phyloP scores from a whole-genome alignment of 768 basidiomycete species.

The Phylloporus sp. region DNA sequence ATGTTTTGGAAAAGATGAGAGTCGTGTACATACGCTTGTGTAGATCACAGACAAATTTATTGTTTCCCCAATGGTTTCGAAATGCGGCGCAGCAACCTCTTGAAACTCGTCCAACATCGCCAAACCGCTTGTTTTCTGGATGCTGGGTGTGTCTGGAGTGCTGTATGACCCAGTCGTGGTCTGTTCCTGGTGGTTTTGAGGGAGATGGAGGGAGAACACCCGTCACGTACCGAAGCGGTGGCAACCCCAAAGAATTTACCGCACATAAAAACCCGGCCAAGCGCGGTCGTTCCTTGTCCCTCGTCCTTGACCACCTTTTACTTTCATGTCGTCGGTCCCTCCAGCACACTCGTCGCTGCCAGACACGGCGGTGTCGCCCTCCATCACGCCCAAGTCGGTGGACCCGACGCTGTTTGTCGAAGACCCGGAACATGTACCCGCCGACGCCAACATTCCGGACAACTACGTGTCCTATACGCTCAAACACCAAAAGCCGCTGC shows the following conservation, averaged over 20 bases:
- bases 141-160: background rate
- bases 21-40: background rate
- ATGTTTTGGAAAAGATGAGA: slow-evolving; percentile 34
- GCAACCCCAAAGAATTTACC: slow-evolving; percentile 36
- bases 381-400: slow-evolving; percentile 6
- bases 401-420: slow-evolving; percentile 16
- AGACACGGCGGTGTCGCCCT: slow-evolving; percentile 13
- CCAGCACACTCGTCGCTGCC: slow-evolving; percentile 16
- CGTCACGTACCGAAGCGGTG: slow-evolving; percentile 11
- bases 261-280: slow-evolving; percentile 20
- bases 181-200: background rate
- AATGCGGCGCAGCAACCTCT: background rate
- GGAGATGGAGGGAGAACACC: background rate
- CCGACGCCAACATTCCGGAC: slow-evolving; percentile 66
- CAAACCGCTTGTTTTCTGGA: background rate
- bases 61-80: slow-evolving; percentile 19
- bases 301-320: slow-evolving; percentile 24
- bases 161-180: background rate
- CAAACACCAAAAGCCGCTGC: slow-evolving; percentile 61
- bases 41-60: background rate
- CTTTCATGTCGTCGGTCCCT: slow-evolving; percentile 25
- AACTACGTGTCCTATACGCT: slow-evolving; percentile 80
- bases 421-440: slow-evolving; percentile 33
- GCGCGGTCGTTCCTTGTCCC: slow-evolving; percentile 1
- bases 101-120: background rate